Evolutionary conservation across 2,329 filamentous ascomycete genomes (phyloP).

Genomic region (Salinomyces thailandicus): DNA sequence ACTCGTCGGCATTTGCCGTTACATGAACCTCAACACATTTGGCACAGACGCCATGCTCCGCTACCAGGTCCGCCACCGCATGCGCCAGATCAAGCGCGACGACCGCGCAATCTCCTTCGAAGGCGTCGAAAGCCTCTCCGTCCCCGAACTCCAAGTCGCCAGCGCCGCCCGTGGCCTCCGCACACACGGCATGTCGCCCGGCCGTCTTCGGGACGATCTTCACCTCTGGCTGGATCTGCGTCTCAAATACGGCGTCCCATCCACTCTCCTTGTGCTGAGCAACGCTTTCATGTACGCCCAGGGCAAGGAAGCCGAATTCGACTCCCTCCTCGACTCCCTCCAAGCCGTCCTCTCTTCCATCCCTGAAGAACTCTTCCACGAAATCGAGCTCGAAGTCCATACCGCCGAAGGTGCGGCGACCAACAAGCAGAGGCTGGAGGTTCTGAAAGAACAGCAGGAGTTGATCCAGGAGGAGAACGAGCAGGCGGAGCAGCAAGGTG

Average conservation of each 20-base stretch:
- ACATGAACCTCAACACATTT: constrained; percentile 96
- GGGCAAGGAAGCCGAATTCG: constrained; percentile 71
- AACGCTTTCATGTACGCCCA: constrained; percentile 97
- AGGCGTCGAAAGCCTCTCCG: constrained; percentile 85
- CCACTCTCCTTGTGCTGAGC: constrained; percentile 85
- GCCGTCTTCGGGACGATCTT: constrained; percentile 75
- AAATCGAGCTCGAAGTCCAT: constrained; percentile 97
- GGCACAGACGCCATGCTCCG: constrained; percentile 96
- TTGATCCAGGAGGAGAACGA: constrained; percentile 94
- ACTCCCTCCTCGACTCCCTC: constrained; percentile 83
- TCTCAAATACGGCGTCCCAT: constrained; percentile 89
- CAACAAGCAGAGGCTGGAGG: constrained; percentile 97
- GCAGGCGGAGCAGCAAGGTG: constrained; percentile 72
- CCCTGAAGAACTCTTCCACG: constrained; percentile 96
- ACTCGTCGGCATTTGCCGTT: constrained; percentile 92
- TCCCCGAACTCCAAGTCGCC: constrained; percentile 82
- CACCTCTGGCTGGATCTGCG: constrained; percentile 90
- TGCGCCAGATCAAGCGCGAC: constrained; percentile 98
- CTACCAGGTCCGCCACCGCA: constrained; percentile 92
- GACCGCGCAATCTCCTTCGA: constrained; percentile 91
- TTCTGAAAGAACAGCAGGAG: constrained; percentile 96
- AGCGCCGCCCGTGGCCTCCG: constrained; percentile 86
- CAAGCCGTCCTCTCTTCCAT: constrained; percentile 88
- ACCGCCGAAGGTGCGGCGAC: constrained; percentile 93
- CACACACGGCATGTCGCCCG: constrained; percentile 85